A percentile compares a stretch with the other conserved stretches of the same genome.
These are phyloP conservation scores for Rauvolfia tetraphylla DNA, from an alignment of 257 asterid genomes.

Conservation along the genomic window DNA sequence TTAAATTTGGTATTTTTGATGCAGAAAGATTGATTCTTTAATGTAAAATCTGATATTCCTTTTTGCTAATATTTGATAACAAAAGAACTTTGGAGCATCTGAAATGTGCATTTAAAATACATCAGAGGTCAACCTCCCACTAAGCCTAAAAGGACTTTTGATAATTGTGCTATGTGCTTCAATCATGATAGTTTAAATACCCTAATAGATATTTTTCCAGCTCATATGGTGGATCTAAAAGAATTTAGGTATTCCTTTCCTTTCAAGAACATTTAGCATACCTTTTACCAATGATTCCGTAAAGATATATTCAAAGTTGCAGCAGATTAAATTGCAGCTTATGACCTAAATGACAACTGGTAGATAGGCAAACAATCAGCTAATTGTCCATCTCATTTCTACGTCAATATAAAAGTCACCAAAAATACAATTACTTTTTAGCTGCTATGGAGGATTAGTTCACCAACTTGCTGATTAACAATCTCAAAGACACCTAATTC, in stretches of 20 bases:
- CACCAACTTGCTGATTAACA: slow-evolving; percentile 32
- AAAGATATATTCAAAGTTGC: slow-evolving; percentile 6
- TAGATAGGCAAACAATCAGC: slow-evolving; percentile 4
- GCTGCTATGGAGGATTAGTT: slow-evolving; percentile 27
- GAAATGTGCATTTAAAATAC: slow-evolving; percentile 18
- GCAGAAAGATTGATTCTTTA: background rate
- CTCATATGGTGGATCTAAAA: slow-evolving; percentile 1
- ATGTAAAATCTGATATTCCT: background rate
- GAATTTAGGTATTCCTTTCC: background rate
- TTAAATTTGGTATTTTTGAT: background rate
- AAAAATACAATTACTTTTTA: background rate
- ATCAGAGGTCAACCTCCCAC: slow-evolving; percentile 41
- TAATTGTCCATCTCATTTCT: slow-evolving; percentile 17
- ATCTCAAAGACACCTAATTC: slow-evolving; percentile 32
- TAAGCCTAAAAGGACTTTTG: slow-evolving; percentile 20
- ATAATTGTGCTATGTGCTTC: slow-evolving; percentile 25
- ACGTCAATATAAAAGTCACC: slow-evolving; percentile 21
- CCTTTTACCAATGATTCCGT: background rate
- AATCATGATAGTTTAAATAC: slow-evolving; percentile 1
- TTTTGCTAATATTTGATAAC: background rate
- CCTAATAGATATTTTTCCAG: background rate
- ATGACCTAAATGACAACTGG: slow-evolving; percentile 13
- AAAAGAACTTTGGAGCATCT: slow-evolving; percentile 8
- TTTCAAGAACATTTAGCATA: background rate
- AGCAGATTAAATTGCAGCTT: background rate